Evolutionary conservation across 306 rosid species (phyloP).

Genomic region (Cicer judaicum): DNA sequence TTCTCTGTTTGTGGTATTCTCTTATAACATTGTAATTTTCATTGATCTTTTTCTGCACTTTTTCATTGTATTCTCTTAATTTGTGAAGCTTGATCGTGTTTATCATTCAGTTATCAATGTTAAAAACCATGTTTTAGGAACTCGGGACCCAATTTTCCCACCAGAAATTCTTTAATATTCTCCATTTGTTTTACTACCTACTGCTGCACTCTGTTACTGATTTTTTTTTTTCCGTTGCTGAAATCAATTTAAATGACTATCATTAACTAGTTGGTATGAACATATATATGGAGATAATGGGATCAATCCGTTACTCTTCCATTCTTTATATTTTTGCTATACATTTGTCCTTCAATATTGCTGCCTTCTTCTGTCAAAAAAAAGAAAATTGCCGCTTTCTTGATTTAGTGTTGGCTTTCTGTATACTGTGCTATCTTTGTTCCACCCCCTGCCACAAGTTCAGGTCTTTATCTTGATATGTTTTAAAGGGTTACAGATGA

Average conservation of each 20-base stretch:
- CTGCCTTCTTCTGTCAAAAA: not conserved
- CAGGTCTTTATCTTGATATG: not conserved
- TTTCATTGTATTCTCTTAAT: not conserved
- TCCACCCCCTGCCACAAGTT: not conserved
- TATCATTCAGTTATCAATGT: conserved; percentile 22
- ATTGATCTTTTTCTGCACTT: not conserved
- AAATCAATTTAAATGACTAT: not conserved
- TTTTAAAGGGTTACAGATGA: conserved; percentile 14
- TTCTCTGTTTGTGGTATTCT: conserved; percentile 23
- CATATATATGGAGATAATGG: conserved; percentile 1
- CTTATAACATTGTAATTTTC: conserved; percentile 5
- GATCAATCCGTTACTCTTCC: conserved; percentile 13
- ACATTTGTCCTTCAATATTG: not conserved
- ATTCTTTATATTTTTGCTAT: not conserved
- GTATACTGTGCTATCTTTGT: conserved; percentile 13
- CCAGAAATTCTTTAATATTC: conserved; percentile 2
- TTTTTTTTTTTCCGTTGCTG: too few species aligned
- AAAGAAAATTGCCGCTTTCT: not conserved
- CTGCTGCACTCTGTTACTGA: not conserved
- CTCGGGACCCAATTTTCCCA: conserved; percentile 8
- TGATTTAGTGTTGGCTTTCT: conserved; percentile 7
- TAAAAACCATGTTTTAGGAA: conserved; percentile 8
- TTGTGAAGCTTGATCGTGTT: conserved; percentile 13
- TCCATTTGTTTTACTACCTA: conserved; percentile 9
- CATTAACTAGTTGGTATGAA: not conserved